Percentiles rank a stretch among this genome's conserved stretches.
Conservation (phyloP, 768 basidiomycete species). For the Fistulinella prunicolor region DNA sequence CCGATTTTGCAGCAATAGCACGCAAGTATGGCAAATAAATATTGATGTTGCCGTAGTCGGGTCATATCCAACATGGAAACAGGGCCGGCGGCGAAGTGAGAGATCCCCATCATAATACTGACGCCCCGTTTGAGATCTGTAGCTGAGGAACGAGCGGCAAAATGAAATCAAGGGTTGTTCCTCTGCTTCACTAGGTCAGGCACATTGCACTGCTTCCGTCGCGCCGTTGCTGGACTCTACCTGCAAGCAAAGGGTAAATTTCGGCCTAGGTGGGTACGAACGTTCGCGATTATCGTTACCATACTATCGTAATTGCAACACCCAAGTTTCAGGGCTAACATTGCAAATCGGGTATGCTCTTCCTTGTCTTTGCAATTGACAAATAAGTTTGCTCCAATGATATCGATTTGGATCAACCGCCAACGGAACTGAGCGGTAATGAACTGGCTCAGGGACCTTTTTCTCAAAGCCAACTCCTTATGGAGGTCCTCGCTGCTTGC, state of each 20-base stretch:
- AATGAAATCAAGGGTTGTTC: neutral
- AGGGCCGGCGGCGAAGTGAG: neutral
- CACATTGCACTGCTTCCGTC: too few relatives aligned
- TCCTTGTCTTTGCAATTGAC: neutral
- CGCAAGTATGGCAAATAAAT: neutral
- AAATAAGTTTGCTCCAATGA: neutral
- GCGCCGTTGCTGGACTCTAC: neutral
- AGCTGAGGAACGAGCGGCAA: neutral
- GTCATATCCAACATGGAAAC: too few relatives aligned
- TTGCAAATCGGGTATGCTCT: neutral
- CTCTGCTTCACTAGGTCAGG: neutral
- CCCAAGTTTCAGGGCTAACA: conserved; percentile 9
- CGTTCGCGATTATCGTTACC: neutral
- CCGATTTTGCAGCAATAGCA: neutral
- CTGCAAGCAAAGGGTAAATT: neutral
- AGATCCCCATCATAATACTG: neutral
- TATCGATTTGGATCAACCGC: neutral
- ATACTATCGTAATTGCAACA: conserved; percentile 15
- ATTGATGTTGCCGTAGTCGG: neutral
- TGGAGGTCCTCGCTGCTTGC: neutral
- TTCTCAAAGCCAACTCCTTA: conserved; percentile 1
- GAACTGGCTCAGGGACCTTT: neutral
- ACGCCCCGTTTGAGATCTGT: neutral
- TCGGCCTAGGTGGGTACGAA: neutral
- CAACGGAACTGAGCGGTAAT: conserved; percentile 3